Base-by-base conservation (phyloP, 306 rosid genomes). In the Comarum palustre region DNA sequence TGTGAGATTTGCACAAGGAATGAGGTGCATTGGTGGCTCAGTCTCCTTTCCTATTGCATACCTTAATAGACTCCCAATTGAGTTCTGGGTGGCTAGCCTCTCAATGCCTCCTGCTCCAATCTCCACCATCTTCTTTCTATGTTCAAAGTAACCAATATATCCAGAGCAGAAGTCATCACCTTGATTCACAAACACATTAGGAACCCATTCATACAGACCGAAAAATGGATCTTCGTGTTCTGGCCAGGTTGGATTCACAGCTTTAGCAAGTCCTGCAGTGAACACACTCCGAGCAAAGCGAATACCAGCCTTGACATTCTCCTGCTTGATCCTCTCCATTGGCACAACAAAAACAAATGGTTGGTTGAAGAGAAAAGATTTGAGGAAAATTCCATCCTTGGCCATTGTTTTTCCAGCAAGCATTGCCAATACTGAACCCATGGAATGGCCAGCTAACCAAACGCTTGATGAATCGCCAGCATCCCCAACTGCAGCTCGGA, bases 381-480 rank as follows among this genome's bases (percentile, higher is more conserved):
- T 78, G 4, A 94, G 81, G 27, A 84, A 82, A 75, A 63, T 55
- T 54, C 91, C 91, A 25, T 29, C 69, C 80, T 82, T 85, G 50
- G 91, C 99, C 97, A 94, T 80, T 43, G 87, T 84, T 88, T 87
- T 94, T 48, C 97, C 99, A 22, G 84, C 64, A 52, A 91, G 96
- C 96, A 94, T 73, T 72, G 93, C 95, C 85, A 94, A 80, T 72
- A 86, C 95, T 39, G 99, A 91, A 74, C 99, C 99, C 8, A 94
- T 73, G 19, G 99, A 94, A 72, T 91, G 99, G 11, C 99, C 99
- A 0, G 96, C 85, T 71, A 94, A 66, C 97, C 99, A 94, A 73
- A 91, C 63, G 50, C 79, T 75, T 24, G 22, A 60, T 60, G 95
- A 87, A 82, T 69, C 89, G 16, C 92, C 95, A 5, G 61, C 84